A percentile compares a stretch with the other conserved stretches of the same genome.
phyloP scores from a whole-genome alignment of 495 filamentous ascomycete species.

The Trypethelium eluteriae region DNA sequence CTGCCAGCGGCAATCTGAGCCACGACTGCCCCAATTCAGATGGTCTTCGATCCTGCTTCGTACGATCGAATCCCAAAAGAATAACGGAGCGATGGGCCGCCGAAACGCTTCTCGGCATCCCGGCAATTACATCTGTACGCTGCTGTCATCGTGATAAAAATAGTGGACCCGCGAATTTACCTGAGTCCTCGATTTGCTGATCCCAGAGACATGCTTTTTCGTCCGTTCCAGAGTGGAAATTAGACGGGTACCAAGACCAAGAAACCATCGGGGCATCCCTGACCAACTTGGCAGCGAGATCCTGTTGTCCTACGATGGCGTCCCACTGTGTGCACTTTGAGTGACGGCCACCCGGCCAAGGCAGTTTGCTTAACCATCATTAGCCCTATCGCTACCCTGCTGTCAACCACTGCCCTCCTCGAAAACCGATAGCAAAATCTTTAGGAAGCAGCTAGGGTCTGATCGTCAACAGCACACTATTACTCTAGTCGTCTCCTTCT shows the following conservation, averaged over 20 bases:
- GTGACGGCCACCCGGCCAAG: neutral
- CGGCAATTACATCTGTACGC: no score
- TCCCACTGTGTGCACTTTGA: neutral
- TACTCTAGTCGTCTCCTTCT: neutral
- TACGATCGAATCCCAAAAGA: no score
- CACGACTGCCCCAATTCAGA: neutral
- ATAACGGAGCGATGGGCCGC: no score
- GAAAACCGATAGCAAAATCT: neutral
- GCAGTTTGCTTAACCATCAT: neutral
- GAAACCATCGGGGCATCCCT: neutral
- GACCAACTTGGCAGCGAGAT: neutral
- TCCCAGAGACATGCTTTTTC: conserved; percentile 8
- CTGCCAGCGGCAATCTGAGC: neutral
- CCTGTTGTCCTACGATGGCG: neutral
- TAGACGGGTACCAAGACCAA: neutral
- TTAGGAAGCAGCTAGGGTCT: neutral
- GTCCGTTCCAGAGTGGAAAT: neutral
- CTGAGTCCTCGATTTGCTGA: neutral
- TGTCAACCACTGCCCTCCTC: neutral
- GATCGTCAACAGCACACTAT: neutral
- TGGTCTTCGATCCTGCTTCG: no score
- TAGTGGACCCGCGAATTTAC: conserved; percentile 2
- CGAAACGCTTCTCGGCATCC: no score
- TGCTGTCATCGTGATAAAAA: neutral
- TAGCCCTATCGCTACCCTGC: neutral